Base-by-base conservation (phyloP, 495 filamentous ascomycete species). In the Aspergillus haitiensis region DNA sequence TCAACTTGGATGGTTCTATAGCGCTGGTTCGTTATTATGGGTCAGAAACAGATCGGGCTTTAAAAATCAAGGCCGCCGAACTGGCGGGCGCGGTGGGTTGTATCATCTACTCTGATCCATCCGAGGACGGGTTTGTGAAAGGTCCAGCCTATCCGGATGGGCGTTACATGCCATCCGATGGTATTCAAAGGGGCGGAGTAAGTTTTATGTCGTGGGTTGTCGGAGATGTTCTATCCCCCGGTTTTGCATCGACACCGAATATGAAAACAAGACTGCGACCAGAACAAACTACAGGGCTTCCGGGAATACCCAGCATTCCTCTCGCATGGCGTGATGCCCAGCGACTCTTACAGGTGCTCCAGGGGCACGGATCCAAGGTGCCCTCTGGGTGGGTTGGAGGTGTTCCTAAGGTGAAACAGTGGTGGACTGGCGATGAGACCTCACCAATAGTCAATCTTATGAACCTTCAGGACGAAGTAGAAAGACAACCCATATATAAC, bases 61-160 rank as follows among this genome's bases (percentile, higher is more conserved):
- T 95, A 64, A 96, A 97, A 73, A 83, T 98, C 55, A 96, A 93
- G 72, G 91, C 89, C 4, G 94, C 94, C 6, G 90, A 98, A 72
- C 66, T 89, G 57, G 86, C 85, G 2, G 94, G 93, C 2, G 93
- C 90, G 55, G 86, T 79, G 2, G 94, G 93, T 4, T 94, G 90
- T 65, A 84, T 98, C 37, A 91, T 96, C 60, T 98, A 96, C 75
- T 93, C 87, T 37, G 93, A 97, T 71, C 93, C 92, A 0, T 77
- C 81, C 0, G 86, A 96, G 48, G 88, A 95, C 65, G 90, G 90
- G 8, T 92, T 90, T 64, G 62, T 82, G 40, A 81, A 81, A 51
- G 90, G 88, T 3, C 78, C 85, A 5, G 76, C 79, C 1, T 93
- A 84, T 56, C 90, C 91, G 0, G 75, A 86, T n/a, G 91, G 90